Evolutionary conservation across 2,329 filamentous ascomycete species (phyloP), one percentile per base, ranked within the genome.

Genomic region (Trichoderma polysporum): DNA sequence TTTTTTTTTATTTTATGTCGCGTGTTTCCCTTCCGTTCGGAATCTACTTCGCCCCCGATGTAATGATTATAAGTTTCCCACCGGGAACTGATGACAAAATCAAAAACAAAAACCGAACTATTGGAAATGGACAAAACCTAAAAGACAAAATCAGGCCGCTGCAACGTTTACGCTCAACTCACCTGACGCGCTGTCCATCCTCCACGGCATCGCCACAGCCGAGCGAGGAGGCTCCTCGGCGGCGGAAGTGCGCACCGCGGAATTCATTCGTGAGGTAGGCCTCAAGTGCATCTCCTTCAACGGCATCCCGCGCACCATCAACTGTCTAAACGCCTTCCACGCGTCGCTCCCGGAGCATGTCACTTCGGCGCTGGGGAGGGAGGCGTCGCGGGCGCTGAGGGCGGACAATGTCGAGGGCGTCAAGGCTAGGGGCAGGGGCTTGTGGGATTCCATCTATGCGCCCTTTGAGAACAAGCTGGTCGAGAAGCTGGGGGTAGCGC

Each of bases 81-180:
- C n/a, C n/a, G 10, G 9, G 5, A 9, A 19, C 22, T 17, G 4
- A 49, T 49, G 45, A n/a, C 45, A 41, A 19, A 9, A 9, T 41
- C 17, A 19, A 39, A 39, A 39, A 39, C 15, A 17, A 15, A 17
- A 5, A 39, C 17, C 9, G 5, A 25, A 7, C 5, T n/a, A n/a
- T n/a, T n/a, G n/a, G 27, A 22, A 8, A 39, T 17, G 56, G 8
- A 10, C n/a, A 15, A 6, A 7, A 39, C 8, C 45, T 61, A 10
- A 57, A n/a, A 39, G 19, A 2, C 2, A 61, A 13, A 8, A 2
- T 4, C 15, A 92, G 89, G 90, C 92, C 0, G 92, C 92, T 35
- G 89, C 92, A 19, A 93, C 91, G 1, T 91, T 94, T 80, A 95
- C 92, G 1, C 88, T 95, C 82, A 95, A 96, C 81, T 93, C 91